These are phyloP conservation scores for Arabidopsis hybrid DNA, from an alignment of 441 rosid species.

Conservation along the genomic window DNA sequence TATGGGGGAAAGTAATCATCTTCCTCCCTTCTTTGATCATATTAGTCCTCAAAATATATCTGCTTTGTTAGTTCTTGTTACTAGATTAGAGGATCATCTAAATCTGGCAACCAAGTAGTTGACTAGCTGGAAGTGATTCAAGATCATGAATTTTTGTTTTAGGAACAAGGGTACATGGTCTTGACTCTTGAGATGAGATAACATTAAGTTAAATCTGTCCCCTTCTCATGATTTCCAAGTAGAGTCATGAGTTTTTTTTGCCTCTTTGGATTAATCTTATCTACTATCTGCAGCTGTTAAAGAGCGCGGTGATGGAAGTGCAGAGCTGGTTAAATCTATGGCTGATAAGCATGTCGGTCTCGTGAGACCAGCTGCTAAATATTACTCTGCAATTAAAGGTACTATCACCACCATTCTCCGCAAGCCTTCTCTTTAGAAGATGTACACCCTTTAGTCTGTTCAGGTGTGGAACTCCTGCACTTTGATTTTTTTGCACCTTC, in stretches of 20 bases:
- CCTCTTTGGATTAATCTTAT: conserved; percentile 19
- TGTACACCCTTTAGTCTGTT: conserved; percentile 4
- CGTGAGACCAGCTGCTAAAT: conserved; percentile 76
- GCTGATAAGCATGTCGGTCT: conserved; percentile 74
- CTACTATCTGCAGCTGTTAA: conserved; percentile 22
- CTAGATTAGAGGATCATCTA: too few relatives aligned
- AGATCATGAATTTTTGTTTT: conserved; percentile 1
- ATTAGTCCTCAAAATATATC: not conserved
- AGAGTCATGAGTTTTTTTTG: not conserved
- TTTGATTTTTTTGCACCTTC: not conserved
- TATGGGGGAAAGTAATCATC: conserved; percentile 43
- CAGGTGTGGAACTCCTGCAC: conserved; percentile 1
- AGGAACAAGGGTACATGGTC: conserved; percentile 8
- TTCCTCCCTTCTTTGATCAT: conserved; percentile 24
- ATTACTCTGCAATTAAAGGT: conserved; percentile 69
- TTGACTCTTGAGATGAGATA: conserved; percentile 4
- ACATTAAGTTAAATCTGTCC: not conserved
- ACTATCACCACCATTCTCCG: conserved; percentile 1
- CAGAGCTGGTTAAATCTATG: conserved; percentile 61
- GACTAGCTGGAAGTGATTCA: conserved; percentile 2
- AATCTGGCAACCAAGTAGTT: conserved; percentile 15
- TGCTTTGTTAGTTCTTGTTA: not conserved
- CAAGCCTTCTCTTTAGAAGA: conserved; percentile 1
- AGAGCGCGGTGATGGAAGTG: conserved; percentile 48
- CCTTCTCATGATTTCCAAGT: conserved; percentile 4